phyloP scores from a whole-genome alignment of 106 monocot genomes.

The Phalaenopsis aphrodite region DNA sequence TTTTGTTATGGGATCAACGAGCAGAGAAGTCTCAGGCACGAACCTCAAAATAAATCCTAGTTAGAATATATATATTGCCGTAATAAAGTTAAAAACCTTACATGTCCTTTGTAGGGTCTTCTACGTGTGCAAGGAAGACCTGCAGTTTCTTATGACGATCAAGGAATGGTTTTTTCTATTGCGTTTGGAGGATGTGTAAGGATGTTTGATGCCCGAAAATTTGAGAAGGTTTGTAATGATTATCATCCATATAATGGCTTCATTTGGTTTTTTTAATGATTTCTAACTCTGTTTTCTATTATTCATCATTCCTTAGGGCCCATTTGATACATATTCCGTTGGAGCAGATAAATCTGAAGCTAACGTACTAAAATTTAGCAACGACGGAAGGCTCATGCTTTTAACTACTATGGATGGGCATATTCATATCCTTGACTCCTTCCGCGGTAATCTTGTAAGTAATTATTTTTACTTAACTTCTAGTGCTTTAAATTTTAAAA shows the following conservation, averaged over 20 bases:
- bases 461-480: not conserved
- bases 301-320: slow-evolving; percentile 47
- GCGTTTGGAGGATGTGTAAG: slow-evolving; percentile 78
- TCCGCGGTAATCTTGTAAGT: slow-evolving; percentile 73
- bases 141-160: slow-evolving; percentile 96
- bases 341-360: slow-evolving; percentile 75
- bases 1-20: slow-evolving; percentile 93
- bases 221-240: slow-evolving; percentile 49
- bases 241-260: not conserved
- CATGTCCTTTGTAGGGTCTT: slow-evolving; percentile 50
- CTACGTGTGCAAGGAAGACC: slow-evolving; percentile 91
- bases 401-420: slow-evolving; percentile 80
- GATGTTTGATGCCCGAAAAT: slow-evolving; percentile 87
- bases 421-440: slow-evolving; percentile 92
- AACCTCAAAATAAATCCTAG: not conserved
- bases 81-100: not conserved
- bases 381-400: slow-evolving; percentile 79
- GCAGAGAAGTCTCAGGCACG: slow-evolving; percentile 89
- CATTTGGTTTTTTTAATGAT: not conserved
- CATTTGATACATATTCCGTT: slow-evolving; percentile 81
- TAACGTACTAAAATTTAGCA: slow-evolving; percentile 92
- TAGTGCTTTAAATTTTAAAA: not conserved
- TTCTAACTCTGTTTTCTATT: slow-evolving; percentile 3
- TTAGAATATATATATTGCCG: not conserved
- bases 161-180: slow-evolving; percentile 88